A percentile compares a stretch with the other conserved stretches of the same genome.
Conservation (phyloP, 768 basidiomycete species). For the Butyriboletus loyo region DNA sequence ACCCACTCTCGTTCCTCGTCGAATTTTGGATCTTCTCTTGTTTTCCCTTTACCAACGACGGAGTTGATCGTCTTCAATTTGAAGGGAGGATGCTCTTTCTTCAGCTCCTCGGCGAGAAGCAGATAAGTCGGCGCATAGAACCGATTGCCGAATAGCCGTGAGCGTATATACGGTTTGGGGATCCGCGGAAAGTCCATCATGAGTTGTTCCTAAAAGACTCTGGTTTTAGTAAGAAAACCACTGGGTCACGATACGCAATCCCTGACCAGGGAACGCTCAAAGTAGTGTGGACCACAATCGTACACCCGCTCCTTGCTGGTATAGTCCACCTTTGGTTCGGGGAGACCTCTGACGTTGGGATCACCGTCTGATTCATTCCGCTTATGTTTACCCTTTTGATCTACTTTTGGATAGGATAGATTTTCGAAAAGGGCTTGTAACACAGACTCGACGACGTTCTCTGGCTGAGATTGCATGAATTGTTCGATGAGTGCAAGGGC, state of each 20-base stretch:
- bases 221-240: not conserved
- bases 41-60: slow-evolving; percentile 39
- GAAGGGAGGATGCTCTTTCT: slow-evolving; percentile 34
- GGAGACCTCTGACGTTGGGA: slow-evolving; percentile 21
- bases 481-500: slow-evolving; percentile 46
- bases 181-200: slow-evolving; percentile 55
- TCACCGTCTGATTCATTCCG: slow-evolving; percentile 30
- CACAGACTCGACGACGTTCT: slow-evolving; percentile 48
- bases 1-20: slow-evolving; percentile 47
- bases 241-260: not conserved
- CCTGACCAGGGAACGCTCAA: slow-evolving; percentile 49
- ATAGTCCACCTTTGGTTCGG: slow-evolving; percentile 55
- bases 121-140: slow-evolving; percentile 71
- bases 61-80: slow-evolving; percentile 34
- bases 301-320: slow-evolving; percentile 42
- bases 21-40: slow-evolving; percentile 45
- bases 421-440: slow-evolving; percentile 64
- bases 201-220: slow-evolving; percentile 45
- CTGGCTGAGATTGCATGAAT: slow-evolving; percentile 35
- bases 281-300: slow-evolving; percentile 45
- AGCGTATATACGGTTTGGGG: slow-evolving; percentile 52
- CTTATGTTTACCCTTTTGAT: slow-evolving; percentile 47
- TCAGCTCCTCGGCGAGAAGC: slow-evolving; percentile 39
- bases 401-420: slow-evolving; percentile 53
- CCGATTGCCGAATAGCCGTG: slow-evolving; percentile 33